These are phyloP conservation scores for Colletotrichum neosansevieriae DNA, from an alignment of 2,329 filamentous ascomycete species.

Conservation along the genomic window DNA sequence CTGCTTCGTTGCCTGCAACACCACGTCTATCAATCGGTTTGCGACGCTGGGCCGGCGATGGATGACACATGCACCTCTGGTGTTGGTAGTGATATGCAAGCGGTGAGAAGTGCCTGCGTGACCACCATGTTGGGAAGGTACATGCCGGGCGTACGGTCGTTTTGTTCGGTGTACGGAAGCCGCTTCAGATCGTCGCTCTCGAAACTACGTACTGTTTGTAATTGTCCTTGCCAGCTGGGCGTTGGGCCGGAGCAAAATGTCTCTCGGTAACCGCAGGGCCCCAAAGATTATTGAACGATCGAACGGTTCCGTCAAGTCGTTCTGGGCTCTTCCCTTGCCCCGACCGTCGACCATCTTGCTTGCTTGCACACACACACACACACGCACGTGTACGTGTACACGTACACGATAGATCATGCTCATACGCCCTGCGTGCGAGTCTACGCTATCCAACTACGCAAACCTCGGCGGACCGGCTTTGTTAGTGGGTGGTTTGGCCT, in stretches of 20 bases:
- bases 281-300: background rate
- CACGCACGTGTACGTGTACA: no score
- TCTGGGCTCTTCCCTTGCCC: background rate
- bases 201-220: slow-evolving; percentile 2
- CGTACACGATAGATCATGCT: no score
- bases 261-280: slow-evolving; percentile 20
- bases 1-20: background rate
- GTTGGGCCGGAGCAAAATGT: background rate
- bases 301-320: background rate
- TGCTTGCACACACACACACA: no score
- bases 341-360: background rate
- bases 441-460: no score
- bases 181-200: background rate
- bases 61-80: slow-evolving; percentile 23
- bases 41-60: slow-evolving; percentile 11
- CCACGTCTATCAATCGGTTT: slow-evolving; percentile 7
- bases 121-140: background rate
- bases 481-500: no score
- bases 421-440: no score
- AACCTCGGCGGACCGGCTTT: no score
- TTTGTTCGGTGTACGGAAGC: background rate
- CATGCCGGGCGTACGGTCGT: background rate
- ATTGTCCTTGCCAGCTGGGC: no score
- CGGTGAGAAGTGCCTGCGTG: slow-evolving; percentile 19
- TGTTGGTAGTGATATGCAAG: slow-evolving; percentile 7